A percentile compares a stretch with the other conserved stretches of the same genome.
phyloP scores from a whole-genome alignment of 345 rosid genomes.

The Erodium maritimum region DNA sequence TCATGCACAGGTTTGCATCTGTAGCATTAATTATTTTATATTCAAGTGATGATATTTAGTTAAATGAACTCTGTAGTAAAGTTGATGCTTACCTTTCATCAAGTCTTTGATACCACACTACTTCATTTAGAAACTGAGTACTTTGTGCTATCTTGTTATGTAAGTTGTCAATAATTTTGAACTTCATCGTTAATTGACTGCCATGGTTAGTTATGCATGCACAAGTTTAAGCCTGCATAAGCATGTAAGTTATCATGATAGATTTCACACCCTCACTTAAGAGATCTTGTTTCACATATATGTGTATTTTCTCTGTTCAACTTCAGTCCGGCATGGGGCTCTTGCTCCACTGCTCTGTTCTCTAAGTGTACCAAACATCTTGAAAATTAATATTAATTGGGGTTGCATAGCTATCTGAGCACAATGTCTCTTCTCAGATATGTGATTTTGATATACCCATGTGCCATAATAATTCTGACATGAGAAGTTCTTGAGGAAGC shows the following conservation, averaged over 20 bases:
- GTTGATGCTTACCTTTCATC: neutral
- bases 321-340: neutral
- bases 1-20: conserved; percentile 56
- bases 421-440: neutral
- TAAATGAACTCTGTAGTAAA: neutral
- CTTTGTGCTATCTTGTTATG: neutral
- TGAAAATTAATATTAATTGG: neutral
- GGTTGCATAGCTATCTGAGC: neutral
- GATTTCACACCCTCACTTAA: neutral
- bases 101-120: conserved; percentile 1
- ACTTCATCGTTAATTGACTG: neutral
- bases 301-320: neutral
- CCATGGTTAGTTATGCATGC: neutral
- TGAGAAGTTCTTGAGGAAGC: neutral
- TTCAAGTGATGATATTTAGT: neutral
- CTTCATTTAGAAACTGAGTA: neutral
- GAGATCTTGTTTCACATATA: neutral
- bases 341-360: neutral
- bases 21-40: conserved; percentile 8
- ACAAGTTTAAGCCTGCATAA: neutral
- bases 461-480: neutral
- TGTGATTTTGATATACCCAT: neutral
- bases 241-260: neutral
- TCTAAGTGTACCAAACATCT: neutral
- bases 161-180: neutral